These are phyloP conservation scores for Pythium insidiosum DNA, from an alignment of 352 stramenopile species.

Conservation along the genomic window DNA sequence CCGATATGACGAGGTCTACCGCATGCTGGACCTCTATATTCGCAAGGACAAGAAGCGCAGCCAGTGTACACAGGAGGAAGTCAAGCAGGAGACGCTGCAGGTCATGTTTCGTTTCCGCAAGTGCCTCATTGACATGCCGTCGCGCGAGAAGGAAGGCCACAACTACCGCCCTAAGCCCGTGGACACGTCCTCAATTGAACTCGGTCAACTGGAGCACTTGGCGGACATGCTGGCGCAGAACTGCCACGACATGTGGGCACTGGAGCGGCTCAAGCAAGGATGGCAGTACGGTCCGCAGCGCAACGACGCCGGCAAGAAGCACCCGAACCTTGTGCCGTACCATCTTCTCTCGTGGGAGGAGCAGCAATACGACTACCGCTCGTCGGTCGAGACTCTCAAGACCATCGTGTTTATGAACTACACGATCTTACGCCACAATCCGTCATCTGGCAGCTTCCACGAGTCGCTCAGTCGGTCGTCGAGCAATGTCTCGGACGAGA, in stretches of 20 bases:
- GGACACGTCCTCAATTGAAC: constrained; percentile 63
- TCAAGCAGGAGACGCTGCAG: constrained; percentile 67
- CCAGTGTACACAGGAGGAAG: constrained; percentile 59
- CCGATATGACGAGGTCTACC: constrained; percentile 79
- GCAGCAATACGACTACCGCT: constrained; percentile 79
- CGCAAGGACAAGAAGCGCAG: constrained; percentile 70
- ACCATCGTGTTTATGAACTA: constrained; percentile 88
- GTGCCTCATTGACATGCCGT: constrained; percentile 85
- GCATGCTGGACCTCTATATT: constrained; percentile 79
- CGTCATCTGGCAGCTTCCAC: constrained; percentile 46
- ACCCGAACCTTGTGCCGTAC: constrained; percentile 82
- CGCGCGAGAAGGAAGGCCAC: constrained; percentile 81
- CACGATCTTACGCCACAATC: constrained; percentile 46
- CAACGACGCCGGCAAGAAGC: constrained; percentile 63
- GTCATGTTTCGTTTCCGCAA: constrained; percentile 88
- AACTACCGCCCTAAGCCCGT: constrained; percentile 84
- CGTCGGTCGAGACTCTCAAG: constrained; percentile 85
- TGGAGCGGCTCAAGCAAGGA: constrained; percentile 79
- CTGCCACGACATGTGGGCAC: constrained; percentile 82
- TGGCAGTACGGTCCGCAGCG: constrained; percentile 67
- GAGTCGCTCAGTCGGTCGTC: constrained; percentile 55
- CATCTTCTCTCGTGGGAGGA: constrained; percentile 72
- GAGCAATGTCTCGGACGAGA: constrained; percentile 51
- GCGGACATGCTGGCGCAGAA: constrained; percentile 76
- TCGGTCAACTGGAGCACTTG: constrained; percentile 64